Conservation (phyloP, 331 rosid species). For the Prunus yedoensis region DNA sequence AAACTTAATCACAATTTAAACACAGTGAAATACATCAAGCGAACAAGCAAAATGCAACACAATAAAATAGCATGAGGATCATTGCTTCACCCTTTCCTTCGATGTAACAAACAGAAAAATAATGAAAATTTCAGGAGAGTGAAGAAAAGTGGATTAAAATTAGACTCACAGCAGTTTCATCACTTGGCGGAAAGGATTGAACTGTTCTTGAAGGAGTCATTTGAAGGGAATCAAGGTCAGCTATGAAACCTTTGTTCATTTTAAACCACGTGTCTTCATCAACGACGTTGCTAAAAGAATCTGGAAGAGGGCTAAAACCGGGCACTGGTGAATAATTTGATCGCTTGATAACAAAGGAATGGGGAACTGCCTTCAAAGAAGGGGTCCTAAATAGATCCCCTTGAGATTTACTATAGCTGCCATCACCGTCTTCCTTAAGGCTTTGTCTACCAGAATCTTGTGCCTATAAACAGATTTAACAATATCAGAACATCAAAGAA, state of each 20-base stretch:
- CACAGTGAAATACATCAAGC: no score
- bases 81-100: not conserved
- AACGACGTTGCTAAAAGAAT: constrained; percentile 68
- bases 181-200: constrained; percentile 67
- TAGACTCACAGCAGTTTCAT: constrained; percentile 57
- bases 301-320: constrained; percentile 72
- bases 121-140: not conserved
- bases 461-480: constrained; percentile 29
- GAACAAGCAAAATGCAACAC: not conserved
- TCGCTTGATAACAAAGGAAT: constrained; percentile 73
- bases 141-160: not conserved
- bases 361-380: constrained; percentile 58
- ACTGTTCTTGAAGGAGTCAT: constrained; percentile 64
- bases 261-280: constrained; percentile 94
- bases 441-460: constrained; percentile 49
- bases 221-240: constrained; percentile 84
- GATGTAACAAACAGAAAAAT: constrained; percentile 20
- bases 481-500: constrained; percentile 11
- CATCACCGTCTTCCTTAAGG: constrained; percentile 43
- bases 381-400: constrained; percentile 78
- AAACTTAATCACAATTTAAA: no score
- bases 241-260: constrained; percentile 80
- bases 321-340: constrained; percentile 55
- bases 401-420: constrained; percentile 42
- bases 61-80: not conserved